Percentiles rank a stretch among this genome's conserved stretches.
These are phyloP conservation scores for Xenoacremonium recifei DNA, from an alignment of 2,329 filamentous ascomycete genomes.

Conservation along the genomic window DNA sequence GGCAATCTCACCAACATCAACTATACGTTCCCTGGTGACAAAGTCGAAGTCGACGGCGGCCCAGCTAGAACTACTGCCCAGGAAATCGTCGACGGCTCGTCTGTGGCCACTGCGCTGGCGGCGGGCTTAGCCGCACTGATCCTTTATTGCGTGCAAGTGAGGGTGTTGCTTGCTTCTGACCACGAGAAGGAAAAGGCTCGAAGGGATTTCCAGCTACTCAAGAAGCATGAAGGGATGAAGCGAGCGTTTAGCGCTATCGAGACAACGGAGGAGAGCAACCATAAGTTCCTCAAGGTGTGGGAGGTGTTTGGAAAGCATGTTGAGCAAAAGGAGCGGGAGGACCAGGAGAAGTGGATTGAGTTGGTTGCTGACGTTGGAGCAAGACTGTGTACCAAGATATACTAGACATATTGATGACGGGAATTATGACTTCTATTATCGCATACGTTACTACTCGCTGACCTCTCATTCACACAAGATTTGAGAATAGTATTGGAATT, in stretches of 20 bases:
- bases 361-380: conserved; percentile 15
- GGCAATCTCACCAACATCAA: conserved; percentile 22
- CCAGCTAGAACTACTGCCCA: not conserved
- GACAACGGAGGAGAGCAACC: conserved; percentile 16
- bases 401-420: no score
- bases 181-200: conserved; percentile 15
- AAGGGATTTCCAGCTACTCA: conserved; percentile 7
- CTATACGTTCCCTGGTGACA: conserved; percentile 30
- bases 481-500: no score
- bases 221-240: conserved; percentile 17
- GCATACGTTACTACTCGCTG: no score
- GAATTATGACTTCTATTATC: no score
- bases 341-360: conserved; percentile 12
- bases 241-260: conserved; percentile 17
- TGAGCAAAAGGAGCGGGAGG: conserved; percentile 12
- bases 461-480: no score
- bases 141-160: conserved; percentile 27
- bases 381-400: no score
- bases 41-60: conserved; percentile 15
- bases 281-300: conserved; percentile 28
- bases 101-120: conserved; percentile 29
- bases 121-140: conserved; percentile 30
- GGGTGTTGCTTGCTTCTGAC: conserved; percentile 9
- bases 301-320: conserved; percentile 19
- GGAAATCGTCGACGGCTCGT: conserved; percentile 19